Percentiles rank a stretch among this genome's conserved stretches.
These are phyloP conservation scores for Phoma herbarum DNA, from an alignment of 2,329 filamentous ascomycete genomes.

Conservation along the genomic window DNA sequence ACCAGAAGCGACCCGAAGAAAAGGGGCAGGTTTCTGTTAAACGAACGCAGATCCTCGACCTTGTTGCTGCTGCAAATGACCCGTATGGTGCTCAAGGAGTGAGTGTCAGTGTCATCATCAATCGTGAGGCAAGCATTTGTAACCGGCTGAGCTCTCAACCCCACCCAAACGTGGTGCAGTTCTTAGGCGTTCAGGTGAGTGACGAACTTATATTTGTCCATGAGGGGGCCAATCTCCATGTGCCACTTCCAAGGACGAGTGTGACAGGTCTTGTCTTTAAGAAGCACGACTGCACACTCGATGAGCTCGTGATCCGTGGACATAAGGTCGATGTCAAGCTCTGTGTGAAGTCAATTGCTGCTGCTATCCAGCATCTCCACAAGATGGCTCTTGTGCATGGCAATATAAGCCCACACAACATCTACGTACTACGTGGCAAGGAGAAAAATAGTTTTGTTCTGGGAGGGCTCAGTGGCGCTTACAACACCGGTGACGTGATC, in stretches of 20 bases:
- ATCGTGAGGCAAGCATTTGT: conserved; percentile 3
- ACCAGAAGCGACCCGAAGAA: neutral
- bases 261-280: conserved; percentile 9
- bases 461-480: neutral
- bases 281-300: conserved; percentile 13
- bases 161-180: conserved; percentile 3
- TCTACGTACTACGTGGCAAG: neutral
- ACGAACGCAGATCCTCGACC: neutral
- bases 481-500: neutral
- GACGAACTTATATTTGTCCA: neutral
- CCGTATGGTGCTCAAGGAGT: neutral
- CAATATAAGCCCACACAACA: conserved; percentile 1
- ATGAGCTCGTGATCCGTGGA: conserved; percentile 4
- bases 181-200: conserved; percentile 5
- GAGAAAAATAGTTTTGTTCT: neutral
- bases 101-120: neutral
- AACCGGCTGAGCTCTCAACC: neutral
- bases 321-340: conserved; percentile 1
- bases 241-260: neutral
- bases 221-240: neutral
- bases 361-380: neutral
- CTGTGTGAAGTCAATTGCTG: conserved; percentile 5
- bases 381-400: neutral
- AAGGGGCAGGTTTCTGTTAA: neutral
- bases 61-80: neutral